These are phyloP conservation scores for Elsinoe fawcettii DNA, from an alignment of 2,329 filamentous ascomycete species.

Conservation along the genomic window DNA sequence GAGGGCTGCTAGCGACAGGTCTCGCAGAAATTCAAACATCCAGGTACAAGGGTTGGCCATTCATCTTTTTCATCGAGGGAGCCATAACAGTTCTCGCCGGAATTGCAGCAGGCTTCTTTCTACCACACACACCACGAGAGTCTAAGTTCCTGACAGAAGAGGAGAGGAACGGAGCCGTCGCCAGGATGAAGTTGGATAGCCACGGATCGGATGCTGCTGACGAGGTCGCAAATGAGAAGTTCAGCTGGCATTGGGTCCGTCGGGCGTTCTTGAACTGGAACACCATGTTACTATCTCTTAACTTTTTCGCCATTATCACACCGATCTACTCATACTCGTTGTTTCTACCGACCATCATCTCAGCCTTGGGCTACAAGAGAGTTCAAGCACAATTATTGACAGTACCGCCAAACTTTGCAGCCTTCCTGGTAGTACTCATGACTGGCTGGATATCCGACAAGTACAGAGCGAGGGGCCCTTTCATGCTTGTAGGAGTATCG, in stretches of 20 bases:
- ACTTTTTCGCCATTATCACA: slow-evolving; percentile 23
- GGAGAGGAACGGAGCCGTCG: slow-evolving; percentile 22
- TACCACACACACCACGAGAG: slow-evolving; percentile 46
- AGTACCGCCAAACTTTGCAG: slow-evolving; percentile 32
- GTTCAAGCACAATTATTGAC: slow-evolving; percentile 34
- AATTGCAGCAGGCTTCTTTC: slow-evolving; percentile 46
- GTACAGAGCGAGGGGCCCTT: slow-evolving; percentile 28
- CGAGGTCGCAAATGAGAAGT: slow-evolving; percentile 20
- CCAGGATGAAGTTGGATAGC: slow-evolving; percentile 25
- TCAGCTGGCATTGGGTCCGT: slow-evolving; percentile 23
- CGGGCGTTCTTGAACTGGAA: slow-evolving; percentile 23
- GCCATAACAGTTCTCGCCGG: slow-evolving; percentile 50
- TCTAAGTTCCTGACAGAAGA: slow-evolving; percentile 31
- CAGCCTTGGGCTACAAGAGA: slow-evolving; percentile 34
- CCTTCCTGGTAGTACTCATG: slow-evolving; percentile 30
- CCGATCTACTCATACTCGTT: slow-evolving; percentile 38
- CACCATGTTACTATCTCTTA: slow-evolving; percentile 21
- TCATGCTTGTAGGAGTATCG: slow-evolving; percentile 28
- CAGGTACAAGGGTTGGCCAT: slow-evolving; percentile 35
- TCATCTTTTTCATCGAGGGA: slow-evolving; percentile 44
- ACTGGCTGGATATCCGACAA: slow-evolving; percentile 30
- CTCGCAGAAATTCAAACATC: slow-evolving; percentile 33
- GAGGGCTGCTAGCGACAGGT: slow-evolving; percentile 37
- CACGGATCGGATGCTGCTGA: slow-evolving; percentile 19
- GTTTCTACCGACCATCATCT: slow-evolving; percentile 42